phyloP scores from a whole-genome alignment of 192 early-diverging fungal genomes.

The Rhizophlyctis rosea region DNA sequence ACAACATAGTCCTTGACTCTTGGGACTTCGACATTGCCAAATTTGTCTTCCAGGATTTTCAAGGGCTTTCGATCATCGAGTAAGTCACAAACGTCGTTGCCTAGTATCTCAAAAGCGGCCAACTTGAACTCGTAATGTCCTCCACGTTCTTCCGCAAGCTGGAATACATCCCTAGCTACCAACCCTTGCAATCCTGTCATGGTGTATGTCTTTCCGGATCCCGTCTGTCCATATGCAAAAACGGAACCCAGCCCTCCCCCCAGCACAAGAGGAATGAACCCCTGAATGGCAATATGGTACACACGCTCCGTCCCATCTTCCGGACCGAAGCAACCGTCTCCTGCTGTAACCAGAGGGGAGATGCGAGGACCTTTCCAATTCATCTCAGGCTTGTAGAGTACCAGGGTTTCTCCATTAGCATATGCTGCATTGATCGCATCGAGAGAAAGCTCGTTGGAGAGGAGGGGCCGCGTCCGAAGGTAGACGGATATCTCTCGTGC shows the following conservation, averaged over 20 bases:
- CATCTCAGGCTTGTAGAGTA: conserved; percentile 22
- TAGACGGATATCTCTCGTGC: conserved; percentile 15
- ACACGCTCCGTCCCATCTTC: conserved; percentile 28
- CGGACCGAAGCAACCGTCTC: conserved; percentile 29
- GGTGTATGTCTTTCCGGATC: conserved; percentile 52
- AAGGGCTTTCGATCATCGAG: conserved; percentile 29
- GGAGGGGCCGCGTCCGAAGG: conserved; percentile 32
- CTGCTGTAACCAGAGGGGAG: conserved; percentile 14
- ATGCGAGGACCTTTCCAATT: conserved; percentile 8
- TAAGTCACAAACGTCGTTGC: conserved; percentile 35
- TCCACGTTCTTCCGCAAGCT: conserved; percentile 25
- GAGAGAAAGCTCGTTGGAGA: conserved; percentile 19
- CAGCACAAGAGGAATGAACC: conserved; percentile 32
- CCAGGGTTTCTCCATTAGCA: conserved; percentile 4
- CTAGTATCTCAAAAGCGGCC: conserved; percentile 47
- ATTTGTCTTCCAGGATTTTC: conserved; percentile 41
- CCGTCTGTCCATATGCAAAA: conserved; percentile 56
- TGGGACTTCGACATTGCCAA: conserved; percentile 33
- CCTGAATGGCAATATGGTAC: conserved; percentile 19
- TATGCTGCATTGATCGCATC: conserved; percentile 20
- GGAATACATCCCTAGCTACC: conserved; percentile 38
- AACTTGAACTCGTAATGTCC: conserved; percentile 30
- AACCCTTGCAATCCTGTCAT: conserved; percentile 44
- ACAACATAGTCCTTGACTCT: conserved; percentile 19
- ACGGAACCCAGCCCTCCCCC: conserved; percentile 37